Percentiles rank a stretch among this genome's conserved stretches.
These are phyloP conservation scores for Tuber indicum DNA, from an alignment of 495 filamentous ascomycete genomes.

Conservation along the genomic window DNA sequence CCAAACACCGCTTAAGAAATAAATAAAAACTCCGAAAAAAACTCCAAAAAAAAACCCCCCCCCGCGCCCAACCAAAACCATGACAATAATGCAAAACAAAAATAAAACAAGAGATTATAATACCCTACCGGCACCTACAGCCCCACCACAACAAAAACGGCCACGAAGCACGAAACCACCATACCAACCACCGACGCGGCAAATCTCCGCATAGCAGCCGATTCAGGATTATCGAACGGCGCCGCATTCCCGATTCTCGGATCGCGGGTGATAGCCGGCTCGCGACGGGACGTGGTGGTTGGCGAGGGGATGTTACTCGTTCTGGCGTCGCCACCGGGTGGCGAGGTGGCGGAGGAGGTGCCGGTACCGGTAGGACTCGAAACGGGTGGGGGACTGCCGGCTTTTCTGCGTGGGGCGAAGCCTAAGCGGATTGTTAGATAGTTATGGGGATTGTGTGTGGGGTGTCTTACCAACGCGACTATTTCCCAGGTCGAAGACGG, in stretches of 20 bases:
- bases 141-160: not conserved
- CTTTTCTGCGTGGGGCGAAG: slow-evolving; percentile 24
- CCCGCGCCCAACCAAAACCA: slow-evolving; percentile 17
- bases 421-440: not conserved
- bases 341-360: slow-evolving; percentile 6
- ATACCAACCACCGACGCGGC: not conserved
- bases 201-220: not conserved
- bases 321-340: not conserved
- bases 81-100: slow-evolving; percentile 8
- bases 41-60: slow-evolving; percentile 12
- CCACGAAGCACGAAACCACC: not conserved
- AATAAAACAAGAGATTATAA: not conserved
- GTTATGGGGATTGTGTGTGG: not conserved
- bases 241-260: slow-evolving; percentile 18
- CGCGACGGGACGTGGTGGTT: slow-evolving; percentile 3
- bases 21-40: slow-evolving; percentile 2
- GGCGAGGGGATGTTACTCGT: slow-evolving; percentile 5
- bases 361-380: not conserved
- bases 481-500: slow-evolving; percentile 67
- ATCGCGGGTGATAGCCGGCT: slow-evolving; percentile 3
- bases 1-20: not conserved
- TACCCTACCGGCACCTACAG: not conserved
- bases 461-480: slow-evolving; percentile 48
- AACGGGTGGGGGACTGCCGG: not conserved
- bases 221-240: slow-evolving; percentile 12